Conservation (phyloP, 306 rosid genomes). For the Corylus avellana region DNA sequence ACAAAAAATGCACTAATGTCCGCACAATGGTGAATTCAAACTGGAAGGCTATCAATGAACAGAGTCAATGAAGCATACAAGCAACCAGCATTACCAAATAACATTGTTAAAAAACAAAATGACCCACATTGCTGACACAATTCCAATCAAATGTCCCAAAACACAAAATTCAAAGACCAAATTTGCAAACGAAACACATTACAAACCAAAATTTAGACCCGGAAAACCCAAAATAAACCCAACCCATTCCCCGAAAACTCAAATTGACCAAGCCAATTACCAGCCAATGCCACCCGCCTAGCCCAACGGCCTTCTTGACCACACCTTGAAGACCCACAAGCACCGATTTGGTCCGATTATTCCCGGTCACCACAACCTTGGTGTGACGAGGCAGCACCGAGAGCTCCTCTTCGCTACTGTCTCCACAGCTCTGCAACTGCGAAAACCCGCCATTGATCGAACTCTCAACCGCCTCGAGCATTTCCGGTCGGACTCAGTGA, state of each 20-base stretch:
- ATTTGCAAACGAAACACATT: slow-evolving; percentile 35
- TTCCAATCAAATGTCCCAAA: slow-evolving; percentile 1
- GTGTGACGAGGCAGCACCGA: slow-evolving; percentile 98
- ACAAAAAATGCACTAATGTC: slow-evolving; percentile 8
- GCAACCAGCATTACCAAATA: slow-evolving; percentile 1
- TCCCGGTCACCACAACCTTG: slow-evolving; percentile 96
- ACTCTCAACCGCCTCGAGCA: slow-evolving; percentile 88
- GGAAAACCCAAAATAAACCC: slow-evolving; percentile 8
- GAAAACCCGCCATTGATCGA: slow-evolving; percentile 85
- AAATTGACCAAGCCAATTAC: slow-evolving; percentile 44
- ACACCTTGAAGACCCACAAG: slow-evolving; percentile 98
- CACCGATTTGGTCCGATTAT: slow-evolving; percentile 96
- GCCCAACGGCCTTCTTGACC: slow-evolving; percentile 95
- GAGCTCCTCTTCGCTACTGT: slow-evolving; percentile 95
- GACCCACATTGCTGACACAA: slow-evolving; percentile 38
- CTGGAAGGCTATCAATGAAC: not conserved
- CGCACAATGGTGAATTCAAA: not conserved
- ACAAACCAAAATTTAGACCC: slow-evolving; percentile 3
- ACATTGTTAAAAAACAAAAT: slow-evolving; percentile 23
- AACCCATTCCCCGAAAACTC: slow-evolving; percentile 1
- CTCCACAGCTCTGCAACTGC: slow-evolving; percentile 89
- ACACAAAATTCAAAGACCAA: not conserved
- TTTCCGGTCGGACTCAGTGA: slow-evolving; percentile 32
- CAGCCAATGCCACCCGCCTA: slow-evolving; percentile 99
- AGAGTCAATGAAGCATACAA: slow-evolving; percentile 3